A percentile compares a stretch with the other conserved stretches of the same genome.
These are phyloP conservation scores for Annulohypoxylon moriforme DNA, from an alignment of 495 filamentous ascomycete genomes.

Conservation along the genomic window DNA sequence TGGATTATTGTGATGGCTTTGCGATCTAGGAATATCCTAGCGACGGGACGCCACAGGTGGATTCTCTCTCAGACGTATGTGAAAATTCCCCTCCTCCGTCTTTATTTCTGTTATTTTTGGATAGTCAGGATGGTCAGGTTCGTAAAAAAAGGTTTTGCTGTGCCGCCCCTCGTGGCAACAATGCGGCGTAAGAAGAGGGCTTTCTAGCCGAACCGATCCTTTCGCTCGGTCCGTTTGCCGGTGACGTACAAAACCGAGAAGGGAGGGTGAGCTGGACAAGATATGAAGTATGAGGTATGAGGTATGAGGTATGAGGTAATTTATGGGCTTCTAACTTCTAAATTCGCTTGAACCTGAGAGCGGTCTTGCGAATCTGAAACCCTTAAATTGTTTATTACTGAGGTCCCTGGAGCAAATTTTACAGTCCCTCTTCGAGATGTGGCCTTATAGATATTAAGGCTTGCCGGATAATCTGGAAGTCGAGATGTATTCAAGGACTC, in stretches of 20 bases:
- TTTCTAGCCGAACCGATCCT: constrained; percentile 43
- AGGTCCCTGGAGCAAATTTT: not conserved
- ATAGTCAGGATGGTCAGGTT: constrained; percentile 15
- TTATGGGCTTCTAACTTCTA: constrained; percentile 12
- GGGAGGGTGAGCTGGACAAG: too few relatives aligned
- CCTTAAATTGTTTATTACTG: not conserved
- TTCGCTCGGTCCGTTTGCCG: constrained; percentile 39
- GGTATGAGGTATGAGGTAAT: too few relatives aligned
- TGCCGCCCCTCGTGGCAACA: constrained; percentile 33
- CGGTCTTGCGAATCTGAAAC: constrained; percentile 5
- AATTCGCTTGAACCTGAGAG: not conserved
- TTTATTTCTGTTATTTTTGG: too few relatives aligned
- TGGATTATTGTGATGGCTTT: not conserved
- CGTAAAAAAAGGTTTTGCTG: constrained; percentile 29
- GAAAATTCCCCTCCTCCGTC: constrained; percentile 7
- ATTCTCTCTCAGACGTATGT: constrained; percentile 19
- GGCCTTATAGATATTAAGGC: not conserved
- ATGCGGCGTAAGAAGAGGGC: constrained; percentile 26
- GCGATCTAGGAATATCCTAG: constrained; percentile 6
- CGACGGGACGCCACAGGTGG: constrained; percentile 13
- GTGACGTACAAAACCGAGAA: constrained; percentile 20
- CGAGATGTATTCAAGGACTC: not conserved
- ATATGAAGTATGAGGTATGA: too few relatives aligned
- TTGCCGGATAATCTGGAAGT: not conserved
- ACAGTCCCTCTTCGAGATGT: not conserved